Conservation (phyloP, 148 eudicot species). For the Nepenthes mirabilis region DNA sequence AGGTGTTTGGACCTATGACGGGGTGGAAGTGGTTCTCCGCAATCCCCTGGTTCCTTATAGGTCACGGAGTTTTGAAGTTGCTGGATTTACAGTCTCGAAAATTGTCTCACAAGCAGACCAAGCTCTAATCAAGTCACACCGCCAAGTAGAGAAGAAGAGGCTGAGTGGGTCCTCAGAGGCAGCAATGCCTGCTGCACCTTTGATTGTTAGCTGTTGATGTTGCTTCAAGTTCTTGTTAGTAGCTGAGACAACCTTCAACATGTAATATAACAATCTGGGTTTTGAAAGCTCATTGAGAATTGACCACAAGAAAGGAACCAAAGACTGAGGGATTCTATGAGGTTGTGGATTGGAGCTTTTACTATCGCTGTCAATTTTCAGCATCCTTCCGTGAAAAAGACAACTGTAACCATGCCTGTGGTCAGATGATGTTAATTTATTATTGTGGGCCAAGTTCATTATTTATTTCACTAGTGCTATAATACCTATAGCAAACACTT, state of each 20-base stretch:
- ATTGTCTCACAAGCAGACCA: conserved; percentile 68
- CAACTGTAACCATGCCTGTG: too few relatives aligned
- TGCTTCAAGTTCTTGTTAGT: background rate
- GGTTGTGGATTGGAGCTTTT: background rate
- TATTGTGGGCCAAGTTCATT: too few relatives aligned
- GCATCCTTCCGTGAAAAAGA: too few relatives aligned
- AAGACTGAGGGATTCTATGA: background rate
- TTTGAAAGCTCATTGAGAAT: background rate
- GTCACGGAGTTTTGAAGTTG: conserved; percentile 49
- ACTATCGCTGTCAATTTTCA: too few relatives aligned
- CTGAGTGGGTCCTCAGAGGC: conserved; percentile 7
- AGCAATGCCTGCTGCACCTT: conserved; percentile 6
- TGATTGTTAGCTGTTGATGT: background rate
- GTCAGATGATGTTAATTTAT: too few relatives aligned
- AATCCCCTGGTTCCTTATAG: conserved; percentile 62
- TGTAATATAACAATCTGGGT: background rate
- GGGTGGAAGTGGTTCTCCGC: conserved; percentile 53
- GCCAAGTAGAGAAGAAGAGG: conserved; percentile 24
- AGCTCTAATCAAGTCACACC: conserved; percentile 26
- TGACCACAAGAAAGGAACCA: too few relatives aligned
- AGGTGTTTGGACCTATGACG: conserved; percentile 85
- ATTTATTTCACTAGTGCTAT: too few relatives aligned
- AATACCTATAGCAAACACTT: too few relatives aligned
- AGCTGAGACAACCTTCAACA: background rate
- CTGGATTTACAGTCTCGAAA: conserved; percentile 80